These are phyloP conservation scores for Chalciporus pseudorubinellus DNA, from an alignment of 768 basidiomycete genomes.

Conservation along the genomic window DNA sequence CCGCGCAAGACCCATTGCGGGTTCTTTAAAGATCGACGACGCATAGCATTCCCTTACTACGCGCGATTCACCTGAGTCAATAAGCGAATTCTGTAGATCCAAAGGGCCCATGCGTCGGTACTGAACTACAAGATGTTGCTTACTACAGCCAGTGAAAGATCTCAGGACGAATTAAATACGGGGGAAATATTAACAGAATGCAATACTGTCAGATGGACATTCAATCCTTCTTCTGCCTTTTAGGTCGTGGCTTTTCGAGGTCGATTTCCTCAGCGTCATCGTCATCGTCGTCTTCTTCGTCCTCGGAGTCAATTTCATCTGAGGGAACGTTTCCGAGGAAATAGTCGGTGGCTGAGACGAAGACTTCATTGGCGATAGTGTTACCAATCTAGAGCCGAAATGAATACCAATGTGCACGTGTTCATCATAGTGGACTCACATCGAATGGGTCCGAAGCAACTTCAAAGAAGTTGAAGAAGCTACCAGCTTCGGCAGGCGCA, in stretches of 20 bases:
- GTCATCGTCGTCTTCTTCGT: slow-evolving; percentile 67
- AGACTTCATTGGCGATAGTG: slow-evolving; percentile 72
- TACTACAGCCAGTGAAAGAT: slow-evolving; percentile 7
- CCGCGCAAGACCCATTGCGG: no score
- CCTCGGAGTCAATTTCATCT: slow-evolving; percentile 63
- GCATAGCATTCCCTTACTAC: no score
- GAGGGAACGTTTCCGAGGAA: slow-evolving; percentile 68
- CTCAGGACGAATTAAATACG: slow-evolving; percentile 28
- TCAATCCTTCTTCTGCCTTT: slow-evolving; percentile 58
- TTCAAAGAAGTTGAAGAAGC: slow-evolving; percentile 90
- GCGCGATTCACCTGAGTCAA: no score
- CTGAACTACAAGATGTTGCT: slow-evolving; percentile 3
- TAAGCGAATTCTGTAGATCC: not conserved
- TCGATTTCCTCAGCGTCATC: slow-evolving; percentile 87
- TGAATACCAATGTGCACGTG: slow-evolving; percentile 6
- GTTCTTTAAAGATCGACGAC: no score
- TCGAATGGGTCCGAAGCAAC: slow-evolving; percentile 60
- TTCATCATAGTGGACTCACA: slow-evolving; percentile 40
- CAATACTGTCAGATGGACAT: slow-evolving; percentile 12
- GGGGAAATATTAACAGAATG: slow-evolving; percentile 11
- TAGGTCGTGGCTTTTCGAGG: slow-evolving; percentile 76
- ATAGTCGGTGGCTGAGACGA: slow-evolving; percentile 77
- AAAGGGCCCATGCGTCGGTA: not conserved
- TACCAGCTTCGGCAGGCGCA: slow-evolving; percentile 63
- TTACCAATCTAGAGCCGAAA: slow-evolving; percentile 56